A percentile compares a stretch with the other conserved stretches of the same genome.
These are phyloP conservation scores for Scheffersomyces quercinus DNA, from an alignment of 1,139 yeast genomes.

Conservation along the genomic window DNA sequence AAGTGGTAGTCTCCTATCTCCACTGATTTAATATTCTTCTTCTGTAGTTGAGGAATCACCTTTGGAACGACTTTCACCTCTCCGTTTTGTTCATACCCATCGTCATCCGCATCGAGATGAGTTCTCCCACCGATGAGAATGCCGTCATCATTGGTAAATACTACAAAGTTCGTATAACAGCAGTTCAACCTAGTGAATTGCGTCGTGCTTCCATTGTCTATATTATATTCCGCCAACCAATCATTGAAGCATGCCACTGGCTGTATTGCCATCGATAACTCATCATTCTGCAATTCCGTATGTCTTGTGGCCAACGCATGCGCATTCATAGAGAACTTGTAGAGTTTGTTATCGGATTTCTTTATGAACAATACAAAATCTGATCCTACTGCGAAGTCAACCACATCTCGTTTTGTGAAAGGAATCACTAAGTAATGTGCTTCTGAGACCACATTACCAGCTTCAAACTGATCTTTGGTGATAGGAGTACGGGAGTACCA, in stretches of 20 bases:
- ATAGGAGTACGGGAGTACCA: slow-evolving; percentile 55
- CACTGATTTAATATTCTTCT: slow-evolving; percentile 52
- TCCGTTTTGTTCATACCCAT: slow-evolving; percentile 5
- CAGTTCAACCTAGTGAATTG: slow-evolving; percentile 50
- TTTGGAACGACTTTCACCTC: slow-evolving; percentile 20
- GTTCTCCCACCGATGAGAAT: slow-evolving; percentile 45
- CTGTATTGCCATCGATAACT: slow-evolving; percentile 8
- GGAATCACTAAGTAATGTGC: slow-evolving; percentile 47
- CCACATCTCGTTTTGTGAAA: slow-evolving; percentile 36
- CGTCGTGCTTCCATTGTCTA: slow-evolving; percentile 14
- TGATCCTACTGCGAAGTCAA: slow-evolving; percentile 61
- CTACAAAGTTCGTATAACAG: slow-evolving; percentile 50
- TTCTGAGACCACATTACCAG: slow-evolving; percentile 16
- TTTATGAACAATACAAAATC: slow-evolving; percentile 53
- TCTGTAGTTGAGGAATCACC: slow-evolving; percentile 48
- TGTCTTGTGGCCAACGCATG: slow-evolving; percentile 9
- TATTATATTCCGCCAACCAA: slow-evolving; percentile 27
- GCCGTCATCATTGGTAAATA: slow-evolving; percentile 52
- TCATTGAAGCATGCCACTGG: slow-evolving; percentile 24
- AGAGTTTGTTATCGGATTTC: slow-evolving; percentile 41
- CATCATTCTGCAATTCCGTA: slow-evolving; percentile 4
- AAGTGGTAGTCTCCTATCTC: slow-evolving; percentile 77
- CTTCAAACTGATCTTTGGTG: slow-evolving; percentile 20
- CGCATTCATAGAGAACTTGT: slow-evolving; percentile 37
- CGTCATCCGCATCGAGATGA: slow-evolving; percentile 5